Conservation (phyloP, 2,329 filamentous ascomycete genomes). For the Ceratocystis eucalypticola region DNA sequence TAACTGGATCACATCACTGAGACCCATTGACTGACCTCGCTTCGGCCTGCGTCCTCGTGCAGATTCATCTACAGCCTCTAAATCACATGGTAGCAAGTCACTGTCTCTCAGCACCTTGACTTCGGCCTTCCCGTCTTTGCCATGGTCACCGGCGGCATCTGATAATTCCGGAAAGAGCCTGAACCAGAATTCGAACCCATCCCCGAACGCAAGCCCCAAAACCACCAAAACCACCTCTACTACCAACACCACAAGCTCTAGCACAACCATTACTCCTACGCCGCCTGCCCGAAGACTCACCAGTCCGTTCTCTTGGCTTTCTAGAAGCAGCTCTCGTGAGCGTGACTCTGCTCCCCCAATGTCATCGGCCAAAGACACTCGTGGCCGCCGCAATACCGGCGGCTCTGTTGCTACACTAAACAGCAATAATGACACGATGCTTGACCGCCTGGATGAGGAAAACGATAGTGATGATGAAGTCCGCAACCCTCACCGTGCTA, state of each 20-base stretch:
- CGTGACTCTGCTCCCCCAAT: slow-evolving; percentile 38
- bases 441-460: slow-evolving; percentile 64
- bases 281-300: slow-evolving; percentile 57
- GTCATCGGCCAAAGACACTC: slow-evolving; percentile 38
- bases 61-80: slow-evolving; percentile 13
- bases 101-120: slow-evolving; percentile 58
- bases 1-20: background rate
- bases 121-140: slow-evolving; percentile 56
- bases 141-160: slow-evolving; percentile 49
- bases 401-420: slow-evolving; percentile 66
- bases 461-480: slow-evolving; percentile 29
- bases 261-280: slow-evolving; percentile 22
- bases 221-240: slow-evolving; percentile 27
- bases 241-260: slow-evolving; percentile 21
- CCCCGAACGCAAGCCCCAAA: slow-evolving; percentile 26
- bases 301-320: slow-evolving; percentile 77
- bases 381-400: slow-evolving; percentile 54
- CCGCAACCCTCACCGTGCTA: slow-evolving; percentile 37
- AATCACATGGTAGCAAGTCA: slow-evolving; percentile 30
- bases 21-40: slow-evolving; percentile 20
- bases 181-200: slow-evolving; percentile 26
- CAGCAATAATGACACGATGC: slow-evolving; percentile 70
- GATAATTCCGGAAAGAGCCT: slow-evolving; percentile 36
- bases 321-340: slow-evolving; percentile 35
- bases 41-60: slow-evolving; percentile 4